Evolutionary conservation across 257 asterid genomes (phyloP).

Genomic region (Solanum virginianum): DNA sequence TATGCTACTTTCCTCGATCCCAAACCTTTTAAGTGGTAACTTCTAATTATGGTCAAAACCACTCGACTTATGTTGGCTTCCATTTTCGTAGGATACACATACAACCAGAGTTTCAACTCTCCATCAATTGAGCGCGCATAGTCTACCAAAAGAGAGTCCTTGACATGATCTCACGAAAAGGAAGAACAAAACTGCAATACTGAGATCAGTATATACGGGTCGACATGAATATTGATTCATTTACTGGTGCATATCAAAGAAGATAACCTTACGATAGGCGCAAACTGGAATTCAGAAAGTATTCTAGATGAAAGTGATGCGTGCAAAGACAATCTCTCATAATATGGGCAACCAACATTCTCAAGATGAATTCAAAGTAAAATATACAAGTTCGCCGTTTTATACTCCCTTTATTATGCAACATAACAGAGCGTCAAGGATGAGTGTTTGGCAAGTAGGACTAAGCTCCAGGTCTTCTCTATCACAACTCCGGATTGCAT

Average conservation of each 20-base stretch:
- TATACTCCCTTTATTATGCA: slow-evolving; percentile 33
- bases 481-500: slow-evolving; percentile 21
- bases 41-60: background rate
- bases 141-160: background rate
- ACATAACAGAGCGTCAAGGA: slow-evolving; percentile 19
- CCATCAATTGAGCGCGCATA: background rate
- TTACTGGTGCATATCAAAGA: background rate
- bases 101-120: background rate
- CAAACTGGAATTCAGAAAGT: background rate
- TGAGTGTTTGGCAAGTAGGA: slow-evolving; percentile 24
- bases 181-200: background rate
- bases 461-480: slow-evolving; percentile 21
- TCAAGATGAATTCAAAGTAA: slow-evolving; percentile 17
- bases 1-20: no score
- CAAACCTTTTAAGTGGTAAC: no score
- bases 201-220: background rate
- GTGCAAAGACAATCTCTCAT: background rate
- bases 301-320: background rate
- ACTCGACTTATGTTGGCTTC: background rate
- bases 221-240: background rate
- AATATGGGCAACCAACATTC: slow-evolving; percentile 7
- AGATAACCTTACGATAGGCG: background rate
- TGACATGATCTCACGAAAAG: background rate
- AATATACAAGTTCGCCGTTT: slow-evolving; percentile 42
- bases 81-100: no score